Evolutionary conservation across 345 rosid genomes (phyloP), one percentile per base, ranked within the genome.

Genomic region (Chamaenerion angustifolium): DNA sequence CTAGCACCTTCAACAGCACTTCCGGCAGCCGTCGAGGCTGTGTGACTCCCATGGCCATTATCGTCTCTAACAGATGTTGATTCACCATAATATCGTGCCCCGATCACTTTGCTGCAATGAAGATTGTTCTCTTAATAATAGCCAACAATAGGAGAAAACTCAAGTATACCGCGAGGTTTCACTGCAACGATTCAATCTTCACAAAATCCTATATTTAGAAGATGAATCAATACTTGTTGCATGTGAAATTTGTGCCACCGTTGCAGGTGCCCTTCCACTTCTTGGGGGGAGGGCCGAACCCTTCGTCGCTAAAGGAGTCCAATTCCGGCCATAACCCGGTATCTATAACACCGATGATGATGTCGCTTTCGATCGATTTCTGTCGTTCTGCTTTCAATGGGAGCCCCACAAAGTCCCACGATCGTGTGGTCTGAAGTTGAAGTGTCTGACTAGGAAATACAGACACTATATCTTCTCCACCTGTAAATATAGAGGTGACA

Each of bases 1-100:
- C 21, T 31, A 31, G 37, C 37, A 31, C 37, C 37, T 1, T 31
- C 37, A 5, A 75, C 72, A 17, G 2, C 42, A 57, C 63, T 77
- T 23, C 95, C 95, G 0, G 82, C 86, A 0, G 82, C 89, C 3
- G 66, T 85, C 12, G 86, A 81, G 2, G 95, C 82, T 3, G 82
- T 70, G 56, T 81, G 95, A 11, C 68, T 47, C 44, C 89, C 87
- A 45, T 85, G 89, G 10, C 84, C 61, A 0, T 0, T 2, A 0
- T 0, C 35, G 31, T 81, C 89, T 31, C 37, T 31, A 13, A 69
- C 61, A 0, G 76, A 62, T 0, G 67, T 13, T 1, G 0, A 21
- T 3, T 0, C 4, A 27, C 0, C 4, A 0, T 68, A 71, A 57
- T 41, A 60, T 25, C 80, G 66, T 9, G 76, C 79, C 6, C 81